Conservation (phyloP, 2,329 filamentous ascomycete species). For the Curvularia verruculosa region DNA sequence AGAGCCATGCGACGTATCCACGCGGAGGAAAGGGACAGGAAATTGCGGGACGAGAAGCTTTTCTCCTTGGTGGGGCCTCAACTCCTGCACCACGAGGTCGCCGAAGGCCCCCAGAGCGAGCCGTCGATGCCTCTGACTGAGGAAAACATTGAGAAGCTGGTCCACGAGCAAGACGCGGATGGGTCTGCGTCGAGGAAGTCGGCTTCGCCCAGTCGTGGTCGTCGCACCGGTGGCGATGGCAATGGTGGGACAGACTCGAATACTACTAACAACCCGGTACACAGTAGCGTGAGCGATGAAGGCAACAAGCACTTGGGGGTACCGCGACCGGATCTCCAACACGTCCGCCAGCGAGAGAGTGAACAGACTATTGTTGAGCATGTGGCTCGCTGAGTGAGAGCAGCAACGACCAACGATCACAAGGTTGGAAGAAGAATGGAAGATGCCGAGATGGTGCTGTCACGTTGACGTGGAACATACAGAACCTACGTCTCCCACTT, state of each 20-base stretch:
- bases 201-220: conserved; percentile 15
- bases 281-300: conserved; percentile 22
- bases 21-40: conserved; percentile 62
- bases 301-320: conserved; percentile 16
- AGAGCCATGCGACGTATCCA: conserved; percentile 54
- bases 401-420: not conserved
- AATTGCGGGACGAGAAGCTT: conserved; percentile 61
- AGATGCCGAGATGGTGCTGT: conserved; percentile 4
- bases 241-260: conserved; percentile 22
- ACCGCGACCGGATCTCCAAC: conserved; percentile 28
- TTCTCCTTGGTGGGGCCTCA: conserved; percentile 55
- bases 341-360: conserved; percentile 28
- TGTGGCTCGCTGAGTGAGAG: conserved; percentile 12
- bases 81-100: conserved; percentile 28
- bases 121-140: conserved; percentile 43
- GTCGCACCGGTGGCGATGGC: not conserved
- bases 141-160: conserved; percentile 46
- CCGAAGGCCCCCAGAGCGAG: conserved; percentile 25
- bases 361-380: conserved; percentile 35
- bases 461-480: conserved; percentile 7
- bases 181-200: conserved; percentile 16
- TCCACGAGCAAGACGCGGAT: conserved; percentile 37
- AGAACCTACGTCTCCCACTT: not conserved
- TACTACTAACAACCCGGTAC: conserved; percentile 20
- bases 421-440: too few relatives aligned